Conservation (phyloP, 768 basidiomycete species). For the Inosperma sp. region DNA sequence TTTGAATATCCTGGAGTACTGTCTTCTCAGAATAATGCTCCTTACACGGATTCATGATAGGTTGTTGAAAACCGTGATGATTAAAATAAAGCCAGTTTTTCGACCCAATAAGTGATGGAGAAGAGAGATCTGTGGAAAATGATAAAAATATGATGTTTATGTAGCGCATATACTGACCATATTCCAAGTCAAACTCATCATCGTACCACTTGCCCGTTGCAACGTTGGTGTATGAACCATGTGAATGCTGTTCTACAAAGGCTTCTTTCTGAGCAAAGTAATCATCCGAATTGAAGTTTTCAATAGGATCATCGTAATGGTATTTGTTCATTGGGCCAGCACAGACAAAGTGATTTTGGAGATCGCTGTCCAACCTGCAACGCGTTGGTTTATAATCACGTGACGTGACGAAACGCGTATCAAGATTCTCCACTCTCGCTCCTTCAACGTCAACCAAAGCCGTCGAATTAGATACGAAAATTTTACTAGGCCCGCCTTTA, state of each 20-base stretch:
- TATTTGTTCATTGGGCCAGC: conserved; percentile 10
- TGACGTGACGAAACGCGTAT: conserved; percentile 2
- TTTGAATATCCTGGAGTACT: no score
- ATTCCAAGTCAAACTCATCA: conserved; percentile 27
- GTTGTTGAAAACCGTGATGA: no score
- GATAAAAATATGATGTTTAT: neutral
- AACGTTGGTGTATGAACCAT: neutral
- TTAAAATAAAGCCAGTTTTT: neutral
- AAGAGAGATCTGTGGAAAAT: conserved; percentile 15
- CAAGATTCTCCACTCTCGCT: neutral
- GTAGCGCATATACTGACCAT: conserved; percentile 36
- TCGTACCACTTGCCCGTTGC: conserved; percentile 14
- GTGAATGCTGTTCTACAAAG: neutral
- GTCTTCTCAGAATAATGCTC: no score
- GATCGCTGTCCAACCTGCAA: neutral
- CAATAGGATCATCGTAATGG: conserved; percentile 16
- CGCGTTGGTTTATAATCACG: no score
- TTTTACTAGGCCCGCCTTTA: neutral
- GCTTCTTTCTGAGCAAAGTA: neutral
- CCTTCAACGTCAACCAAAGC: neutral
- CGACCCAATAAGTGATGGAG: conserved; percentile 15
- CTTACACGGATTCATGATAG: no score
- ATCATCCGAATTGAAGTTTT: conserved; percentile 1
- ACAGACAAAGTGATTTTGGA: neutral
- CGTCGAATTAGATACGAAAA: no score